Base-by-base conservation (phyloP, 2,329 filamentous ascomycete genomes). In the Nectriaceae sp. region DNA sequence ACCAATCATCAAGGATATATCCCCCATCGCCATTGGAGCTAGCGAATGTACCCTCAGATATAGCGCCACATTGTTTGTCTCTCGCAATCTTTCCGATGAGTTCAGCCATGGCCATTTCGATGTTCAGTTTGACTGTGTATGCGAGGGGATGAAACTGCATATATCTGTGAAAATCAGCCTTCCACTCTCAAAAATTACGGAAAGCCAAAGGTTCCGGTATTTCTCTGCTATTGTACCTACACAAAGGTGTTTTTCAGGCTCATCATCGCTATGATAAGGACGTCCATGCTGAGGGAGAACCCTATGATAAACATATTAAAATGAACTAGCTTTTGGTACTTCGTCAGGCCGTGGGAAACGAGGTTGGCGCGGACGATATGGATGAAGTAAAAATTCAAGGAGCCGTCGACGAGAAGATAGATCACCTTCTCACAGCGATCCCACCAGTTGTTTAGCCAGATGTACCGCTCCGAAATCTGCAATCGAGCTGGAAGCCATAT, bases 111-210 rank as follows among this genome's bases (percentile, higher is more conserved):
- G 72, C 72, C 70, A 80, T 74, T 56, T 80, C 77, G 52, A 80
- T 79, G 54, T 79, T 75, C 31, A 80, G 68, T 47, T 80, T 80
- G 40, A 79, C 75, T n/a, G 75, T 70, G 54, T 79, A 80, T 11
- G 75, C 76, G 4, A 79, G 64, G 0, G 77, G 76, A 46, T 79
- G 75, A 56, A 80, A 77, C 55, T 78, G 75, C 50, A 78, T 72
- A 52, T 77, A 64, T 24, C 60, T 60, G 8, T 3, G n/a, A n/a
- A n/a, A n/a, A n/a, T n/a, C n/a, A n/a, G n/a, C n/a, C n/a, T n/a
- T n/a, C n/a, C n/a, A n/a, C n/a, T n/a, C n/a, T n/a, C n/a, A n/a
- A n/a, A n/a, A n/a, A n/a, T n/a, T n/a, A n/a, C n/a, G n/a, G n/a
- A n/a, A n/a, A n/a, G n/a, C n/a, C n/a, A n/a, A n/a, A n/a, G n/a